Conservation (phyloP, 768 basidiomycete species). For the Rhizopogon vulgaris region DNA sequence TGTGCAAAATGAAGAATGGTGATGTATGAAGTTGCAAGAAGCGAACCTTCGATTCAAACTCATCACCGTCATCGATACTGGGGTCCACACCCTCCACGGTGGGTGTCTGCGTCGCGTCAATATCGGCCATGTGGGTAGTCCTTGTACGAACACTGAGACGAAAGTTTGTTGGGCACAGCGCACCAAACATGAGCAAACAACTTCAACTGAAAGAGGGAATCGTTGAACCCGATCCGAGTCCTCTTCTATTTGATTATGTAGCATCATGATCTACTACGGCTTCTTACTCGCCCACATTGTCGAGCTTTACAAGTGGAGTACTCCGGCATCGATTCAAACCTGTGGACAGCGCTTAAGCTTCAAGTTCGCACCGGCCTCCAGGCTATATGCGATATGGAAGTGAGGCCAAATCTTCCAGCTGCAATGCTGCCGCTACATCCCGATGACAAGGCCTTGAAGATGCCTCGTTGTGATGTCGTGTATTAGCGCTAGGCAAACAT, state of each 20-base stretch:
- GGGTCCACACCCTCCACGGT: conserved; percentile 25
- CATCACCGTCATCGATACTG: conserved; percentile 52
- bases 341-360: background rate
- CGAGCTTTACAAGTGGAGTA: too few species aligned
- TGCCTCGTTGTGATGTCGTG: background rate
- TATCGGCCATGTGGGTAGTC: conserved; percentile 42
- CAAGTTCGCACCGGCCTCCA: background rate
- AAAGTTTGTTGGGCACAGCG: conserved; percentile 18
- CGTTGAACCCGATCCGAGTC: too few species aligned
- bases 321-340: too few species aligned
- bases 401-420: background rate
- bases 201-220: background rate
- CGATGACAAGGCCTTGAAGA: background rate
- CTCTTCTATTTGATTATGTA: too few species aligned
- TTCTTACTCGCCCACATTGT: too few species aligned
- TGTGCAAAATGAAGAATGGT: conserved; percentile 14
- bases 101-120: conserved; percentile 37
- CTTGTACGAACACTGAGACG: conserved; percentile 7
- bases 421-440: background rate
- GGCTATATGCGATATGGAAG: too few species aligned
- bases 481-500: background rate
- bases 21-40: conserved; percentile 6
- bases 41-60: conserved; percentile 55
- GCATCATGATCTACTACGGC: too few species aligned
- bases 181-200: conserved; percentile 24